A percentile compares a stretch with the other conserved stretches of the same genome.
Conservation (phyloP, 1,284 basidiomycete species). For the Sphagnurus paluster region DNA sequence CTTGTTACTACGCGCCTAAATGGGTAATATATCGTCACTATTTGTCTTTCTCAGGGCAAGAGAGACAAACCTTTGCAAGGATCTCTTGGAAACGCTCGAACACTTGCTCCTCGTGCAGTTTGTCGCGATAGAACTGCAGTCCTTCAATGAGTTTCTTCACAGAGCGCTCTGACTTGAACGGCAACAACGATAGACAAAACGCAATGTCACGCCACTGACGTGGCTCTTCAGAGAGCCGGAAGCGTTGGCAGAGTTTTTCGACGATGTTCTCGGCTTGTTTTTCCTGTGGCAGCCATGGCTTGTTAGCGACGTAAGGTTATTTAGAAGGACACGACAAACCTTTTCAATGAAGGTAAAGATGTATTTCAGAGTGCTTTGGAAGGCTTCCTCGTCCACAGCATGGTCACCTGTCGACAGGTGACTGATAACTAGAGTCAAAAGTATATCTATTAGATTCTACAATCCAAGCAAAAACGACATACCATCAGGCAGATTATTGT, state of each 20-base stretch:
- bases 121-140: slow-evolving; percentile 91
- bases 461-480: slow-evolving; percentile 21
- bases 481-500: slow-evolving; percentile 96
- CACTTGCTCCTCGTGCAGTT: slow-evolving; percentile 87
- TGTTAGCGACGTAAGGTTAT: background rate
- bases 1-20: slow-evolving; percentile 86
- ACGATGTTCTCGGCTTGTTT: slow-evolving; percentile 95
- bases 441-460: slow-evolving; percentile 9
- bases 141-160: slow-evolving; percentile 97
- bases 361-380: slow-evolving; percentile 92
- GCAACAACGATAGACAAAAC: slow-evolving; percentile 91
- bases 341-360: slow-evolving; percentile 99
- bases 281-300: slow-evolving; percentile 52
- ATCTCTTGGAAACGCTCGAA: slow-evolving; percentile 90
- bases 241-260: slow-evolving; percentile 93
- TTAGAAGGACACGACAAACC: slow-evolving; percentile 39
- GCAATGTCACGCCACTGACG: slow-evolving; percentile 98
- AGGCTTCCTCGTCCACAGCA: slow-evolving; percentile 90
- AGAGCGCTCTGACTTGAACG: slow-evolving; percentile 95
- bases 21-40: too few relatives aligned
- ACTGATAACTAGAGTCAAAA: slow-evolving; percentile 70
- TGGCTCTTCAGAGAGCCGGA: slow-evolving; percentile 85
- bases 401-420: slow-evolving; percentile 93
- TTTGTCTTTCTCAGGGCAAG: too few relatives aligned
- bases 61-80: slow-evolving; percentile 45